These are phyloP conservation scores for Neocucurbitaria cava DNA, from an alignment of 2,329 filamentous ascomycete species.

Conservation along the genomic window DNA sequence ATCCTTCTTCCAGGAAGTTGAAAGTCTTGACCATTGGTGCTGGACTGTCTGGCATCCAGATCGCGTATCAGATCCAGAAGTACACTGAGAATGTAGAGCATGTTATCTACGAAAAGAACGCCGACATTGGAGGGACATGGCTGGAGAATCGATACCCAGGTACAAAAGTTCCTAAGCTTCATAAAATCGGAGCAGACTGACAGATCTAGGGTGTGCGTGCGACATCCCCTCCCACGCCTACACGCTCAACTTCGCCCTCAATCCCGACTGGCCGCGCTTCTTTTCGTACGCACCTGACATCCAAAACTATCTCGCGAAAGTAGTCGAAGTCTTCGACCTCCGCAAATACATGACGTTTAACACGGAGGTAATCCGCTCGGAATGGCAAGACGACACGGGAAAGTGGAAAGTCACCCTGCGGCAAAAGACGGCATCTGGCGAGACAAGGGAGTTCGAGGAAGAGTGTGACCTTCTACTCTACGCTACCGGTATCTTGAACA, in stretches of 20 bases:
- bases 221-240: constrained; percentile 57
- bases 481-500: constrained; percentile 53
- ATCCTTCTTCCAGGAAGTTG: constrained; percentile 42
- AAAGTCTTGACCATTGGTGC: constrained; percentile 58
- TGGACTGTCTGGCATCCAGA: constrained; percentile 56
- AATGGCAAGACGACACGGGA: constrained; percentile 58
- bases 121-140: constrained; percentile 55
- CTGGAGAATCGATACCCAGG: constrained; percentile 52
- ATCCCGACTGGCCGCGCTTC: constrained; percentile 58
- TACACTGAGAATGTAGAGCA: constrained; percentile 53
- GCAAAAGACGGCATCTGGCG: constrained; percentile 46
- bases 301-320: constrained; percentile 57
- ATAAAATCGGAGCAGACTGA: constrained; percentile 1
- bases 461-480: constrained; percentile 54
- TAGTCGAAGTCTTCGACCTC: constrained; percentile 57
- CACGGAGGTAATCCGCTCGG: constrained; percentile 55
- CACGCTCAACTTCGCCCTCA: constrained; percentile 53
- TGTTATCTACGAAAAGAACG: constrained; percentile 58
- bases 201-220: constrained; percentile 48
- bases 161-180: neutral
- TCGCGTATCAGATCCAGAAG: constrained; percentile 58
- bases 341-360: constrained; percentile 62
- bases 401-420: constrained; percentile 59
- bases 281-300: constrained; percentile 57
- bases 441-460: constrained; percentile 51